phyloP scores from a whole-genome alignment of 2,329 filamentous ascomycete genomes.

The Talaromyces sp. region DNA sequence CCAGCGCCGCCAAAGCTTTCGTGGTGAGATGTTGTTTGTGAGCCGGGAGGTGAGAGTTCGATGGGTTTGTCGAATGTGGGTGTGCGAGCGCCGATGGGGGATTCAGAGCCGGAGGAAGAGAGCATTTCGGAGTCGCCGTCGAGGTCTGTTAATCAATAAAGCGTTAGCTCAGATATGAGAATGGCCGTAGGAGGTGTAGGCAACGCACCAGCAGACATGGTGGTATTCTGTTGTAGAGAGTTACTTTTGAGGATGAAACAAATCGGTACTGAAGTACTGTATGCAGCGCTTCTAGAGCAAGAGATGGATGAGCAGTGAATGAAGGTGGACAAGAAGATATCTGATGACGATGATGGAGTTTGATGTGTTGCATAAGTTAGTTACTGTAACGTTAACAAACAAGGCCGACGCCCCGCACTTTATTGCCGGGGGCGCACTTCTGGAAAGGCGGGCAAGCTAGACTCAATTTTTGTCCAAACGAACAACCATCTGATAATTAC shows the following conservation, averaged over 20 bases:
- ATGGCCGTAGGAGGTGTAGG: background rate
- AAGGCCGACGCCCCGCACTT: background rate
- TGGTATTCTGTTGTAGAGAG: background rate
- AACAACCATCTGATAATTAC: background rate
- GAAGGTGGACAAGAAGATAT: background rate
- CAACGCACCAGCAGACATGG: constrained; percentile 18
- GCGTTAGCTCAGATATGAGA: background rate
- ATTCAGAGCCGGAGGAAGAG: constrained; percentile 41
- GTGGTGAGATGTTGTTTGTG: constrained; percentile 38
- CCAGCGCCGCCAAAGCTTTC: constrained; percentile 8
- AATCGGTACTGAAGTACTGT: no score
- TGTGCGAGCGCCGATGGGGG: constrained; percentile 40
- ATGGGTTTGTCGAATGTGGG: constrained; percentile 30
- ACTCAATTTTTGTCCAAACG: background rate
- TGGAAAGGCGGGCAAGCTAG: background rate
- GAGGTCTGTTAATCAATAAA: constrained; percentile 36
- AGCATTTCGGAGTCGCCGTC: constrained; percentile 58
- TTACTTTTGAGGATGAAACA: background rate
- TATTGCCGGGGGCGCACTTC: constrained; percentile 1
- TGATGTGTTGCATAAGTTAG: background rate
- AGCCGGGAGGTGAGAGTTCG: constrained; percentile 56
- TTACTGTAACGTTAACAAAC: background rate
- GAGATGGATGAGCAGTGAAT: background rate
- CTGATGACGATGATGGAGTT: background rate
- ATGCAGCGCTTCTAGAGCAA: background rate